These are phyloP conservation scores for Talaromyces sp. DNA, from an alignment of 2,329 filamentous ascomycete species.

Conservation along the genomic window DNA sequence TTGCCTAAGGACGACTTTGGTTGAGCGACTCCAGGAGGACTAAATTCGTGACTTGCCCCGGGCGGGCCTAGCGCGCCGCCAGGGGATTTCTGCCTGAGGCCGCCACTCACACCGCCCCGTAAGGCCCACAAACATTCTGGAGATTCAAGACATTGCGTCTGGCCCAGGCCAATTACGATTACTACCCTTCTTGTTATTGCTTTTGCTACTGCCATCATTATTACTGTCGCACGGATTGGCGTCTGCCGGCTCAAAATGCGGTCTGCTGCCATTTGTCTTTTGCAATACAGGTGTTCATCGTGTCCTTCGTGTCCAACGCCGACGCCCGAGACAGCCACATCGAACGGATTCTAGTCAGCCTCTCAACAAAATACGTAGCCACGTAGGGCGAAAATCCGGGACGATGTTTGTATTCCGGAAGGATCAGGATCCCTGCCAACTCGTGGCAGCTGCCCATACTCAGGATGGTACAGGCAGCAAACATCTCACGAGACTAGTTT, in stretches of 20 bases:
- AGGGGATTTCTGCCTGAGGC: neutral
- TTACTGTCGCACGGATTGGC: neutral
- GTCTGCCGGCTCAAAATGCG: neutral
- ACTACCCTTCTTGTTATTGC: neutral
- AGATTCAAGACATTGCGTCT: neutral
- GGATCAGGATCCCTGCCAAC: neutral
- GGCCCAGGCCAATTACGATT: neutral
- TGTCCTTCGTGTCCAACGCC: neutral
- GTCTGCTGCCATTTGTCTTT: neutral
- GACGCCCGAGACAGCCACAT: neutral
- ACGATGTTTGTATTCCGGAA: neutral
- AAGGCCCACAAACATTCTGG: neutral
- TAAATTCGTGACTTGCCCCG: neutral
- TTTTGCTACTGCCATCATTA: neutral
- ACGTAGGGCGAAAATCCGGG: neutral
- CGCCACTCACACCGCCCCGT: neutral
- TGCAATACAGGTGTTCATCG: neutral
- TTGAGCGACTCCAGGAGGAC: slow-evolving; percentile 1
- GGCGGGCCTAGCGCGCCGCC: neutral
- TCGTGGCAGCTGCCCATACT: too few relatives aligned
- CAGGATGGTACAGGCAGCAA: neutral
- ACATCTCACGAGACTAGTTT: neutral
- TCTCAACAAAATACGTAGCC: neutral
- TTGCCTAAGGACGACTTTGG: neutral
- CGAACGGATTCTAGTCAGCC: neutral